Conservation (phyloP, 2,329 filamentous ascomycete species). For the Penicillium paneum region DNA sequence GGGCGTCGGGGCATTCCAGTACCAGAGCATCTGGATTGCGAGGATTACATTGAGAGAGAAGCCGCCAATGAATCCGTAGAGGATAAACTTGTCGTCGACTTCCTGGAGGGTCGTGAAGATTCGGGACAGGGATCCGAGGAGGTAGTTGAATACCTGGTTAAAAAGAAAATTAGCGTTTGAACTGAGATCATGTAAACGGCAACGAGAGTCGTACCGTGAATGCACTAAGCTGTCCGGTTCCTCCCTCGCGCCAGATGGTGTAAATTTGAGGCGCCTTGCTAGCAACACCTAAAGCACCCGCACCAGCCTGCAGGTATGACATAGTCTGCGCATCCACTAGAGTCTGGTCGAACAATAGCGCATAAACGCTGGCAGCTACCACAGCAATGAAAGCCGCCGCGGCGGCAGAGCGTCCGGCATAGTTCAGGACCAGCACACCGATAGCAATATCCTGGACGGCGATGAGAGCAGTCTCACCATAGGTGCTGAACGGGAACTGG, state of each 20-base stretch:
- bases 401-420: constrained; percentile 63
- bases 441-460: constrained; percentile 90
- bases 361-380: constrained; percentile 65
- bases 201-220: constrained; percentile 70
- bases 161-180: constrained; percentile 2
- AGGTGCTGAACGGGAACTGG: constrained; percentile 93
- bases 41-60: constrained; percentile 86
- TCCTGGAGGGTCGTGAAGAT: constrained; percentile 98
- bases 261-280: constrained; percentile 93
- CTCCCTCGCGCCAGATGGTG: constrained; percentile 78
- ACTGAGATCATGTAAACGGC: not conserved
- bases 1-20: constrained; percentile 70
- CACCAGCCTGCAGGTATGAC: constrained; percentile 75
- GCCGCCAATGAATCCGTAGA: constrained; percentile 90
- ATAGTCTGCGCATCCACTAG: constrained; percentile 66
- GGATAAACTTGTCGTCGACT: constrained; percentile 92
- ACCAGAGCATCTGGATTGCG: constrained; percentile 87
- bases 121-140: constrained; percentile 83
- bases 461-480: constrained; percentile 90
- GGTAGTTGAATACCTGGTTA: constrained; percentile 91
- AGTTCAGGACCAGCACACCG: constrained; percentile 79
- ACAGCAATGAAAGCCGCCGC: constrained; percentile 77
- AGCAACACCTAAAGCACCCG: constrained; percentile 76
- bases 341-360: constrained; percentile 63
- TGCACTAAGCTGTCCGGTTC: constrained; percentile 92